Conservation (phyloP, 768 basidiomycete species). For the Psilocybe cyanescens region DNA sequence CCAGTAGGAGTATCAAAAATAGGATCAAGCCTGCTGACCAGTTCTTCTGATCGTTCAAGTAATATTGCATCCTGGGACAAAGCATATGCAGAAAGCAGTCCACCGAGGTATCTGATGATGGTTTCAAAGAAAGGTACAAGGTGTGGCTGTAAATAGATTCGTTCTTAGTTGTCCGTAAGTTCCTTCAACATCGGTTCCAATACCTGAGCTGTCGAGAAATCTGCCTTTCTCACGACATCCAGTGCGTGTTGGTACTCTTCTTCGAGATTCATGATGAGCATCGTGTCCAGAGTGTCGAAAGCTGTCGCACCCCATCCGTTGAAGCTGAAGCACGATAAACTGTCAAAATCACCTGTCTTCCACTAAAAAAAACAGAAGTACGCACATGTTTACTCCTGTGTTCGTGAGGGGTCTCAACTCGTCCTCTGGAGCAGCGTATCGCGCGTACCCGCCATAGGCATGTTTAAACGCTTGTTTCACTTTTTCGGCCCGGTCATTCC, state of each 20-base stretch:
- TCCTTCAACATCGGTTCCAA: not conserved
- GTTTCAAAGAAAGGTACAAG: slow-evolving; percentile 76
- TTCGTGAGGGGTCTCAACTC: slow-evolving; percentile 63
- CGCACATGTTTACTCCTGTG: slow-evolving; percentile 53
- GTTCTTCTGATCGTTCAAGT: slow-evolving; percentile 74
- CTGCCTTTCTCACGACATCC: slow-evolving; percentile 48
- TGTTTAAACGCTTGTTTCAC: slow-evolving; percentile 69
- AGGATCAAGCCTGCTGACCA: slow-evolving; percentile 72
- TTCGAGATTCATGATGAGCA: slow-evolving; percentile 78
- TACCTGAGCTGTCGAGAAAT: slow-evolving; percentile 53
- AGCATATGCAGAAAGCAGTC: slow-evolving; percentile 83
- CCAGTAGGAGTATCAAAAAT: slow-evolving; percentile 74
- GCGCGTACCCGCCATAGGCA: slow-evolving; percentile 70
- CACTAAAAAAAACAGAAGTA: not conserved
- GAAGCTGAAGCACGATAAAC: slow-evolving; percentile 46
- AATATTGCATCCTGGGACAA: slow-evolving; percentile 66
- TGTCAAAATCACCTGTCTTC: not conserved
- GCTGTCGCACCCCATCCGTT: slow-evolving; percentile 82
- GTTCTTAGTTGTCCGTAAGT: not conserved
- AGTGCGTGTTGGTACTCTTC: slow-evolving; percentile 73
- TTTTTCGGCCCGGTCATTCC: slow-evolving; percentile 55
- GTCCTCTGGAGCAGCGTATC: slow-evolving; percentile 63
- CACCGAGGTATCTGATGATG: slow-evolving; percentile 89
- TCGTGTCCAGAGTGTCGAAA: slow-evolving; percentile 85
- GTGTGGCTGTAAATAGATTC: slow-evolving; percentile 25